Evolutionary conservation across 2,329 filamentous ascomycete species (phyloP).

Genomic region (Zalaria sp.): DNA sequence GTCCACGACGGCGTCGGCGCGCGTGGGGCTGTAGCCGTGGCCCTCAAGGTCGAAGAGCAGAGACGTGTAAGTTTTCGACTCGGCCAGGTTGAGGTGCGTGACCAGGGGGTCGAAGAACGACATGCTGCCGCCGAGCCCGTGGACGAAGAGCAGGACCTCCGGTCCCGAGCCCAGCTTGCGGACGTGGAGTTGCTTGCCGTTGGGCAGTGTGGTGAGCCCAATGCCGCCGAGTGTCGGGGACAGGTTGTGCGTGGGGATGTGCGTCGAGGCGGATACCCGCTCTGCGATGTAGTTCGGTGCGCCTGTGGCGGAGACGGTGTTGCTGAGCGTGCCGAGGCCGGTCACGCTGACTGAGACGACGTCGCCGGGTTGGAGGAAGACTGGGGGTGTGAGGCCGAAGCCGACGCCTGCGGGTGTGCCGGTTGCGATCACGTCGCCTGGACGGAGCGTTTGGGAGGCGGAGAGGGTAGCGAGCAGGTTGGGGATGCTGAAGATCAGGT

Average conservation of each 20-base stretch:
- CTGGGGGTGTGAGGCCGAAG: slow-evolving; percentile 30
- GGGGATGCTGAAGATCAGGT: slow-evolving; percentile 37
- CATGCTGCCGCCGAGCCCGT: slow-evolving; percentile 37
- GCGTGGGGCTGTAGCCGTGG: slow-evolving; percentile 39
- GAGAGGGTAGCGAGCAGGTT: slow-evolving; percentile 33
- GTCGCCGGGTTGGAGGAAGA: slow-evolving; percentile 28
- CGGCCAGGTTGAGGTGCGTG: slow-evolving; percentile 10
- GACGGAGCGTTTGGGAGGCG: slow-evolving; percentile 35
- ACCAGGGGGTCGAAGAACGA: slow-evolving; percentile 34
- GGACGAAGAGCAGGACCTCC: slow-evolving; percentile 35
- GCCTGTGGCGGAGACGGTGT: slow-evolving; percentile 21
- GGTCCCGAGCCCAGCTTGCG: slow-evolving; percentile 13
- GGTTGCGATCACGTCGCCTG: slow-evolving; percentile 37
- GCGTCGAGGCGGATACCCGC: slow-evolving; percentile 9
- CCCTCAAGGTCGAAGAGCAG: slow-evolving; percentile 40
- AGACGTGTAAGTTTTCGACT: slow-evolving; percentile 7
- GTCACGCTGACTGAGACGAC: slow-evolving; percentile 28
- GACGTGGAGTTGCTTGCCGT: slow-evolving; percentile 28
- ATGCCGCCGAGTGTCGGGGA: slow-evolving; percentile 15
- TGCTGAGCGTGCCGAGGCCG: slow-evolving; percentile 26
- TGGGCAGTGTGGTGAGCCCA: slow-evolving; percentile 22
- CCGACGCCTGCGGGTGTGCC: slow-evolving; percentile 37
- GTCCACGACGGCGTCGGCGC: slow-evolving; percentile 26
- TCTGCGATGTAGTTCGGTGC: slow-evolving; percentile 12
- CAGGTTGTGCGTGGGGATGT: slow-evolving; percentile 18